These are phyloP conservation scores for Hibiscus trionum DNA, from an alignment of 345 rosid genomes.

Conservation along the genomic window DNA sequence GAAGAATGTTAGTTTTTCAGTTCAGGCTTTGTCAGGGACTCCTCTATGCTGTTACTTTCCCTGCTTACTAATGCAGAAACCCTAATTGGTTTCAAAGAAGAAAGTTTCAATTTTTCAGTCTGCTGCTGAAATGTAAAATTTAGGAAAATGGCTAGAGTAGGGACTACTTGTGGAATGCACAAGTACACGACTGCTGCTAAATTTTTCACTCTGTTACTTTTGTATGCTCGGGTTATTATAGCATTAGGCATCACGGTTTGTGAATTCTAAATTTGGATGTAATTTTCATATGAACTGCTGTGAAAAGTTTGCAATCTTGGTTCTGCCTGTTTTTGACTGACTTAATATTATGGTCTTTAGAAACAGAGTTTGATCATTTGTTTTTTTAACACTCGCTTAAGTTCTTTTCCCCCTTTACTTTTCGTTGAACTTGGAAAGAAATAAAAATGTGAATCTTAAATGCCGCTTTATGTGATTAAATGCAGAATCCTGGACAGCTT, in stretches of 20 bases:
- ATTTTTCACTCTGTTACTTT: background rate
- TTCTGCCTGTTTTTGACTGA: background rate
- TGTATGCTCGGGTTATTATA: background rate
- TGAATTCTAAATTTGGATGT: background rate
- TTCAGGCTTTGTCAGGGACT: background rate
- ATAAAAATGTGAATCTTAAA: background rate
- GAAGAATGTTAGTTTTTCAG: background rate
- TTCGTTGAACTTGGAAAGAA: background rate
- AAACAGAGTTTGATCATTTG: background rate
- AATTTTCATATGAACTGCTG: background rate
- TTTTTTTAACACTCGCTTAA: background rate
- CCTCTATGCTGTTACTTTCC: background rate
- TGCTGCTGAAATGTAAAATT: background rate
- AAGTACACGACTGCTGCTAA: background rate
- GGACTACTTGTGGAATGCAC: background rate
- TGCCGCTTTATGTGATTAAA: background rate
- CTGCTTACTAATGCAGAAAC: background rate
- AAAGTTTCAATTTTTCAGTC: background rate
- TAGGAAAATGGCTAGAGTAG: background rate
- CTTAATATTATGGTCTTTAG: background rate
- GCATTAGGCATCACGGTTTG: background rate
- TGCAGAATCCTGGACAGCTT: constrained; percentile 85
- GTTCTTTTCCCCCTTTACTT: constrained; percentile 1
- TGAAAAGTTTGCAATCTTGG: background rate
- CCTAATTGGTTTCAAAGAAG: background rate